Base-by-base conservation (phyloP, 1,284 basidiomycete genomes). In the Ganoderma sinense region DNA sequence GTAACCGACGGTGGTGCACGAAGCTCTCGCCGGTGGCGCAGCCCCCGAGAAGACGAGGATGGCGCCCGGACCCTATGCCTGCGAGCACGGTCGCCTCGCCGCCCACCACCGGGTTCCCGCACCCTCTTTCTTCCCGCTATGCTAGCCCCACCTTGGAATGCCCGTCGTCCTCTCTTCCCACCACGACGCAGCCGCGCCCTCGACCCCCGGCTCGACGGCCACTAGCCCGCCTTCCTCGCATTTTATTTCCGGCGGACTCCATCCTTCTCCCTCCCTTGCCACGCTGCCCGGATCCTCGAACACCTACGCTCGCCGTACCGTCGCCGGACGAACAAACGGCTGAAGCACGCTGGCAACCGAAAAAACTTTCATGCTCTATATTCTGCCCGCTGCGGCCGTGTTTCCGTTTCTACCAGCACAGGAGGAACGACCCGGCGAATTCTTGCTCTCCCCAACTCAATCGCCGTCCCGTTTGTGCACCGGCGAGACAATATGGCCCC, bases 41-140 rank as follows among this genome's bases (percentile, higher is more conserved):
- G 60, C 48, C 14, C 8, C 23, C 61, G 65, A 66, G 60, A 59
- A 43, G 56, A 14, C 65, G 40, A 18, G 55, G 41, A 26, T 55
- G 65, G 58, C 65, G 65, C 65, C 60, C 65, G 59, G 65, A 66
- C 65, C 65, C 65, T 66, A 51, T 18, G 45, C 65, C 43, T 43
- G 58, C 53, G 65, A 61, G 53, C 64, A 26, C 36, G 53, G 39
- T 33, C 51, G 53, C 51, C 39, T 41, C 59, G 55, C 59, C 59
- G 59, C 58, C 65, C 65, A 41, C 29, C 43, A 62, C 65, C 39
- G 65, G 65, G 59, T 33, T 31, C 59, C 31, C 59, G 60, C 59
- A 31, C 39, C 59, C 39, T 33, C 59, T 62, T 62, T 62, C 59
- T 55, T 56, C 18, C 65, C 59, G 65, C 36, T 20, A 41, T 41